Evolutionary conservation across 192 early-diverging fungal species (phyloP).

Genomic region (Umbelopsis ramanniana): DNA sequence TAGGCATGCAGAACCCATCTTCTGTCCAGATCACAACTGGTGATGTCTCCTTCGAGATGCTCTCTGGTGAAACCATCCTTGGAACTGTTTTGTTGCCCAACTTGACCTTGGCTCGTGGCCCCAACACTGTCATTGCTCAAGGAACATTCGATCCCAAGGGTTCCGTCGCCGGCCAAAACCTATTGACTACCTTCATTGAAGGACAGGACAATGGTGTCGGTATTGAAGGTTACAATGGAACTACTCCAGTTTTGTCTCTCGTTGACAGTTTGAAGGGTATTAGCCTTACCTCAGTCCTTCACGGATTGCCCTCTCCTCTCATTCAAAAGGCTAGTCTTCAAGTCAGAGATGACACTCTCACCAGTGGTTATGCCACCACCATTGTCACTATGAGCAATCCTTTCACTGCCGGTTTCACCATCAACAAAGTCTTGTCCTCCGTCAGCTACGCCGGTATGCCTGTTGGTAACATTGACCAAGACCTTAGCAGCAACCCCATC

Average conservation of each 20-base stretch:
- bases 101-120: conserved; percentile 51
- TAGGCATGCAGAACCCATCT: conserved; percentile 50
- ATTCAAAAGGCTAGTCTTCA: conserved; percentile 46
- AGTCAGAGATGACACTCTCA: conserved; percentile 46
- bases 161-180: conserved; percentile 44
- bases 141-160: conserved; percentile 54
- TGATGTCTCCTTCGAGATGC: conserved; percentile 53
- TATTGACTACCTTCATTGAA: conserved; percentile 55
- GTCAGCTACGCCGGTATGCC: conserved; percentile 46
- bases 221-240: conserved; percentile 47
- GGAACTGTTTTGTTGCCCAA: conserved; percentile 51
- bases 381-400: conserved; percentile 57
- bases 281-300: conserved; percentile 49
- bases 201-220: conserved; percentile 46
- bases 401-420: conserved; percentile 53
- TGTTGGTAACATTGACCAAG: conserved; percentile 52
- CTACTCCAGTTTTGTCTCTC: conserved; percentile 53
- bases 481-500: conserved; percentile 47
- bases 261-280: conserved; percentile 47
- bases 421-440: conserved; percentile 51
- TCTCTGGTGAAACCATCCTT: conserved; percentile 45
- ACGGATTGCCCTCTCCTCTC: conserved; percentile 50
- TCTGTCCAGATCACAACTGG: conserved; percentile 52
- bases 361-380: conserved; percentile 49
- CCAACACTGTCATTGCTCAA: conserved; percentile 44